Base-by-base conservation (phyloP, 306 rosid genomes). In the Urtica urens region DNA sequence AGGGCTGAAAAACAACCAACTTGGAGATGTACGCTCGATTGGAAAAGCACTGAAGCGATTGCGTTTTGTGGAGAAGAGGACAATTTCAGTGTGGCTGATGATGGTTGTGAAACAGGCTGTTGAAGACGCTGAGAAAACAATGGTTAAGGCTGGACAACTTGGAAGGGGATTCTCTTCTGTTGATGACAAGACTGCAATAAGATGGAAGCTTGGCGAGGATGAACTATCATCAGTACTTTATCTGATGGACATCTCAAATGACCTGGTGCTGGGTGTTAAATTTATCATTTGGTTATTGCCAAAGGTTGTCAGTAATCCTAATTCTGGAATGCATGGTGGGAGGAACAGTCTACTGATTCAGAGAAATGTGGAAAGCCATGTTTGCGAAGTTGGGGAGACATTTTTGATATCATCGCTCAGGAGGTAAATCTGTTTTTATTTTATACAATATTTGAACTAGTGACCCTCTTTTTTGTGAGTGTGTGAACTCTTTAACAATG, bases 271-370 rank as follows among this genome's bases (percentile, higher is more conserved):
- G 41, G 92, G 82, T 44, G 95, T 81, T 45, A 81, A 79, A 53
- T 75, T 90, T 71, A 82, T 90, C 43, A 77, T 90, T 49, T 90
- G 92, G 99, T 50, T 90, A 82, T 71, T 85, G 70, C 99, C 99
- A 2, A 90, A 79, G 71, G 94, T 73, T 58, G 59, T 60, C 39
- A 67, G 60, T 59, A 70, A 74, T 62, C 59, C 94, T 34, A 79
- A 31, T 71, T 70, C 95, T 42, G 60, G 87, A 20, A 77, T 81
- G 53, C 87, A 73, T 63, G 54, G 72, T 62, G 86, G 92, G 46
- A 77, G 99, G 77, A 82, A 65, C 50, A 60, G 62, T 34, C 60
- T 67, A 37, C 60, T 85, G 61, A 48, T 62, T 46, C 82, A 77
- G 13, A 90, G 81, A 71, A 81, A 79, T 75, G 74, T 61, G 41